Conservation (phyloP, 352 stramenopile genomes). For the Globisporangium recalcitrans region DNA sequence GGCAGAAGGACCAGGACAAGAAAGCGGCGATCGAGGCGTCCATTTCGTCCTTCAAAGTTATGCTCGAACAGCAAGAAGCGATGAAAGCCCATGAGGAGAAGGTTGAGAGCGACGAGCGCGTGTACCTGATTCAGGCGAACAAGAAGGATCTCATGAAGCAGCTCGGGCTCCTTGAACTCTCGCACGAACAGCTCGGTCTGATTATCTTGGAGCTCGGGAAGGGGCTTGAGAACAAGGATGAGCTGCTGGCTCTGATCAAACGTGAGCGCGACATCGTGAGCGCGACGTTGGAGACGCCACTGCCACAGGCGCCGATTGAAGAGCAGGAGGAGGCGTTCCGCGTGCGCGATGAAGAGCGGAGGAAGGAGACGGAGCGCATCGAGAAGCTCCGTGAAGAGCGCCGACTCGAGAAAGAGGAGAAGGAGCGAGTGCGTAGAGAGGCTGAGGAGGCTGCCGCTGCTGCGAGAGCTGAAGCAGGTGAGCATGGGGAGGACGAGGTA, state of each 20-base stretch:
- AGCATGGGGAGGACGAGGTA: slow-evolving; percentile 14
- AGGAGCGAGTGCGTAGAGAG: slow-evolving; percentile 24
- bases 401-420: slow-evolving; percentile 22
- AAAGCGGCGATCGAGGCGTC: slow-evolving; percentile 24
- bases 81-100: slow-evolving; percentile 35
- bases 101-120: slow-evolving; percentile 47
- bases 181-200: slow-evolving; percentile 46
- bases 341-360: slow-evolving; percentile 41
- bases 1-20: slow-evolving; percentile 29
- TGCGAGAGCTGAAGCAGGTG: slow-evolving; percentile 1
- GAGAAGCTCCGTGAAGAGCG: slow-evolving; percentile 52
- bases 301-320: slow-evolving; percentile 44
- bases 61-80: slow-evolving; percentile 38
- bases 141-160: slow-evolving; percentile 43
- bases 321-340: slow-evolving; percentile 44
- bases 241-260: slow-evolving; percentile 48
- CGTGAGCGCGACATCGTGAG: slow-evolving; percentile 32
- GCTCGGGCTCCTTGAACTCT: slow-evolving; percentile 57
- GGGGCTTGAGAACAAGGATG: slow-evolving; percentile 36
- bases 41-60: slow-evolving; percentile 24
- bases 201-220: slow-evolving; percentile 61
- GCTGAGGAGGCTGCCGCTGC: slow-evolving; percentile 18
- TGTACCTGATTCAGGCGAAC: slow-evolving; percentile 29
- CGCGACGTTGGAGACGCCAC: slow-evolving; percentile 14
- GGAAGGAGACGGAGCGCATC: slow-evolving; percentile 49